Conservation (phyloP, 2,329 filamentous ascomycete genomes). For the Exophiala bonariae region DNA sequence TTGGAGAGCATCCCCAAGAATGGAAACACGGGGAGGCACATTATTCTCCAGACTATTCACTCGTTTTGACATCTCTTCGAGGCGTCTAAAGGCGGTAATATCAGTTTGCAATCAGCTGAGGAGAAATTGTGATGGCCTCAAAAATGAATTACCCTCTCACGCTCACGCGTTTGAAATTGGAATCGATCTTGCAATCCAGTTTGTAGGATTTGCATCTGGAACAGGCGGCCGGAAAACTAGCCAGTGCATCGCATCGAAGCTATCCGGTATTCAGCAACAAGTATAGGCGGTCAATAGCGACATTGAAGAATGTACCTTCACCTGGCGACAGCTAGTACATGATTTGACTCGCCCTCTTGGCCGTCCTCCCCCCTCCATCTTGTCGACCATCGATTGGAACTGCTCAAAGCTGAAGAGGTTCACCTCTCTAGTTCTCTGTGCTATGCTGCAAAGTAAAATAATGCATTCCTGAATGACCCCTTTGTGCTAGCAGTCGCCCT, state of each 20-base stretch:
- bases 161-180: conserved; percentile 12
- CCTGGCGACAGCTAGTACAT: conserved; percentile 10
- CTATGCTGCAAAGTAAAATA: too few species aligned
- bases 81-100: neutral
- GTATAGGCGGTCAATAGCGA: neutral
- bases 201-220: conserved; percentile 6
- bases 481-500: too few species aligned
- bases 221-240: conserved; percentile 12
- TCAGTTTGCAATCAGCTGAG: neutral
- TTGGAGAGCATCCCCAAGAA: neutral
- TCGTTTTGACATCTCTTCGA: conserved; percentile 6
- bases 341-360: conserved; percentile 8
- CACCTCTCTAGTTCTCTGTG: too few species aligned
- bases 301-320: conserved; percentile 2
- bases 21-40: neutral
- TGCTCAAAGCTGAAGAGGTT: too few species aligned
- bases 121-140: neutral
- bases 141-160: conserved; percentile 7
- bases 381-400: conserved; percentile 4
- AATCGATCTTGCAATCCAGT: conserved; percentile 10
- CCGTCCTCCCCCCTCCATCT: neutral
- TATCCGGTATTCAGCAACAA: neutral
- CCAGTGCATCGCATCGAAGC: conserved; percentile 11
- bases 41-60: conserved; percentile 5
- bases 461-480: too few species aligned